Evolutionary conservation across 2,329 filamentous ascomycete genomes (phyloP).

Genomic region (Corinectria fuckeliana): DNA sequence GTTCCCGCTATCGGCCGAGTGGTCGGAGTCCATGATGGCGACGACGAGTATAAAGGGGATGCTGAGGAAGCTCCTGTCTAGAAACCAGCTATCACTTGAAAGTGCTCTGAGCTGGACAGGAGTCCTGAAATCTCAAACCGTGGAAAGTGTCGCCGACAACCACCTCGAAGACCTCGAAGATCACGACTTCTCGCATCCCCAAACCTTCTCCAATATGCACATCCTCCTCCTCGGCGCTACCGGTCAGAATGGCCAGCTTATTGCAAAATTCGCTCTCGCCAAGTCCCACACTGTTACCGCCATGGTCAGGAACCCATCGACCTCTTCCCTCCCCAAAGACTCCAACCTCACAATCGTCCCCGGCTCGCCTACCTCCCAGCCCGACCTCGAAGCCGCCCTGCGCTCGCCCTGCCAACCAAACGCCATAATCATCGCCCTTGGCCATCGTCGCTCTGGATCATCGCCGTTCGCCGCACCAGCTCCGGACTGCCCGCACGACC

Average conservation of each 20-base stretch:
- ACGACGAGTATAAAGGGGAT: slow-evolving; percentile 19
- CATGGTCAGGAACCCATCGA: slow-evolving; percentile 49
- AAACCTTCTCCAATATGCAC: slow-evolving; percentile 43
- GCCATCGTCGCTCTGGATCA: slow-evolving; percentile 51
- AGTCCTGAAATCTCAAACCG: neutral
- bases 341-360: slow-evolving; percentile 46
- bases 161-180: neutral
- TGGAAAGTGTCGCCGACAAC: neutral
- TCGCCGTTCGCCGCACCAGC: slow-evolving; percentile 52
- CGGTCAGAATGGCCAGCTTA: slow-evolving; percentile 54
- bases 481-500: slow-evolving; percentile 48
- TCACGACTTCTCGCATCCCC: neutral
- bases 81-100: neutral
- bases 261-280: slow-evolving; percentile 48
- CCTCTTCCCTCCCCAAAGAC: slow-evolving; percentile 39
- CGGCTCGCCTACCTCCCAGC: slow-evolving; percentile 45
- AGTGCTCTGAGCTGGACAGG: neutral
- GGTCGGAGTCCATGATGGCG: neutral
- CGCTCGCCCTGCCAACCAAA: slow-evolving; percentile 32
- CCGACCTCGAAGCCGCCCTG: slow-evolving; percentile 48
- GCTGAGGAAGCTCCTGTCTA: neutral
- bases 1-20: slow-evolving; percentile 34
- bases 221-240: slow-evolving; percentile 55
- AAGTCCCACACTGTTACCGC: slow-evolving; percentile 52
- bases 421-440: slow-evolving; percentile 57